Evolutionary conservation across 176 grass and related monocot genomes (phyloP).

Genomic region (Oryza punctata): DNA sequence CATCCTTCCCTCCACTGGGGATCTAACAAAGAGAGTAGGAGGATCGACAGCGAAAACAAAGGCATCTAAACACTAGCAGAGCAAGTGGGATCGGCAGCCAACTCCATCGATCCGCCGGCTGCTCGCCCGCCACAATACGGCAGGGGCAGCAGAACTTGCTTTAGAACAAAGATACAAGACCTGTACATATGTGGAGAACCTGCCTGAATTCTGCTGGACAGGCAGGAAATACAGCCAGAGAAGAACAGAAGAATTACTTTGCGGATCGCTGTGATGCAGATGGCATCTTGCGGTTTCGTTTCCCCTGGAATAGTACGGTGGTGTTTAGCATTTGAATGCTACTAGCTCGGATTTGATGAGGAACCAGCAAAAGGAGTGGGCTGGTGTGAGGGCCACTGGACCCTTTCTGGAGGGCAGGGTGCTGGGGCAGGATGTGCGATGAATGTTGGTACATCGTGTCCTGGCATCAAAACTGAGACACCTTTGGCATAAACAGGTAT

Average conservation of each 20-base stretch:
- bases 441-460: constrained; percentile 76
- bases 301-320: neutral
- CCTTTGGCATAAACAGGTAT: constrained; percentile 84
- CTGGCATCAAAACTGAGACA: constrained; percentile 92
- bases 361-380: constrained; percentile 32
- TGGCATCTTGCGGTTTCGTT: neutral
- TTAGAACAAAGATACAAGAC: constrained; percentile 25
- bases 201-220: neutral
- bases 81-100: constrained; percentile 23
- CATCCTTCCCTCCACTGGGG: constrained; percentile 10
- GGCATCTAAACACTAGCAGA: constrained; percentile 17
- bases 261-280: neutral
- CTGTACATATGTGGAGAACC: constrained; percentile 25
- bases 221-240: neutral
- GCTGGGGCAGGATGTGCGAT: constrained; percentile 72
- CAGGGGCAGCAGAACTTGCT: constrained; percentile 39
- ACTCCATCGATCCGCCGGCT: constrained; percentile 28
- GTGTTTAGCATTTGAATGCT: neutral
- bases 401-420: constrained; percentile 71
- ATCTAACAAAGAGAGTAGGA: neutral
- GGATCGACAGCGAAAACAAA: neutral
- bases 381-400: constrained; percentile 74
- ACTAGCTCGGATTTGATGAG: constrained; percentile 52
- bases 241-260: neutral
- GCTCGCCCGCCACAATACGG: constrained; percentile 39